Percentiles rank a stretch among this genome's conserved stretches.
phyloP scores from a whole-genome alignment of 1,284 basidiomycete species.

The Ganoderma sp. region DNA sequence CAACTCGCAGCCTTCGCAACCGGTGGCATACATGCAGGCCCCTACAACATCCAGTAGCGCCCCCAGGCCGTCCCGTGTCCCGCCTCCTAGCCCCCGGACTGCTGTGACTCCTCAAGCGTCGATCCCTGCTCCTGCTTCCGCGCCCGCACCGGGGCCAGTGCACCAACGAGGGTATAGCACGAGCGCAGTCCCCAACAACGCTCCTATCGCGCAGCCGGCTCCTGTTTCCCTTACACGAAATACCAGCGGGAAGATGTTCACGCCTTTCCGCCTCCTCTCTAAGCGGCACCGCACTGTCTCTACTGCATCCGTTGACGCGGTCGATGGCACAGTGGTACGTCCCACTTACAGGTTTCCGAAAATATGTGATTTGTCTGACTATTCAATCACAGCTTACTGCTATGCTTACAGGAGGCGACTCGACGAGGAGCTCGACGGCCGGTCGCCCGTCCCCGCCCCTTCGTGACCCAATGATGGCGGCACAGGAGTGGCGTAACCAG shows the following conservation, averaged over 20 bases:
- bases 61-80: slow-evolving; percentile 6
- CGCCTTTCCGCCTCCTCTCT: slow-evolving; percentile 65
- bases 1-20: slow-evolving; percentile 35
- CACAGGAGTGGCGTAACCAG: slow-evolving; percentile 67
- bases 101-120: slow-evolving; percentile 25
- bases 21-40: slow-evolving; percentile 17
- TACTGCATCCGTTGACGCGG: slow-evolving; percentile 74
- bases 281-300: slow-evolving; percentile 71
- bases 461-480: slow-evolving; percentile 66
- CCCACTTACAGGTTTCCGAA: slow-evolving; percentile 9
- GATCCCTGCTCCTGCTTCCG: slow-evolving; percentile 18
- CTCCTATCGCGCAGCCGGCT: slow-evolving; percentile 30
- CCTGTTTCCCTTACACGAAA: slow-evolving; percentile 46
- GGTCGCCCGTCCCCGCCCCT: slow-evolving; percentile 61
- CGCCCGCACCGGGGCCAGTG: slow-evolving; percentile 7
- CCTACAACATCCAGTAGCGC: neutral
- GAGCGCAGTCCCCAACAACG: slow-evolving; percentile 12
- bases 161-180: slow-evolving; percentile 19
- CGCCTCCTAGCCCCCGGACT: slow-evolving; percentile 13
- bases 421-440: slow-evolving; percentile 60
- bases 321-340: slow-evolving; percentile 76
- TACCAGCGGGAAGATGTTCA: slow-evolving; percentile 55
- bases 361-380: slow-evolving; percentile 15
- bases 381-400: slow-evolving; percentile 60
- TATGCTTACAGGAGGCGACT: slow-evolving; percentile 74